phyloP scores from a whole-genome alignment of 768 basidiomycete species.

The Mycena sanguinolenta region DNA sequence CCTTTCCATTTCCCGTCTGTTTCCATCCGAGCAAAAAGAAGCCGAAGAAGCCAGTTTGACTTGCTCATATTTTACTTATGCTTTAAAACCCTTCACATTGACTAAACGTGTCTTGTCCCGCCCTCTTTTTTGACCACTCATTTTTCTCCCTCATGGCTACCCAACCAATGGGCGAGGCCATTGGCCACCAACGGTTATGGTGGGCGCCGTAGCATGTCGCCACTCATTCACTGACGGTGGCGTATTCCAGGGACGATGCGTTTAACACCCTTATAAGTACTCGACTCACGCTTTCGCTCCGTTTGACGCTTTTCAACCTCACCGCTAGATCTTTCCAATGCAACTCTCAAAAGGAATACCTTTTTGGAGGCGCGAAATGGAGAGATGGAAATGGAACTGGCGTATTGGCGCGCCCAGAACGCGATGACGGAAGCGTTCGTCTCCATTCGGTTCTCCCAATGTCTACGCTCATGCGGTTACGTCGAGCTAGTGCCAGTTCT shows the following conservation, averaged over 20 bases:
- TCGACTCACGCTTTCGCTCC: constrained; percentile 17
- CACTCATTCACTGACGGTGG: constrained; percentile 24
- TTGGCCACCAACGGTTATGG: constrained; percentile 72
- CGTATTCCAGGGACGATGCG: constrained; percentile 70
- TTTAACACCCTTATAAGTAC: constrained; percentile 72
- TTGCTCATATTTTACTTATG: constrained; percentile 43
- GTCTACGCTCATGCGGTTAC: not conserved
- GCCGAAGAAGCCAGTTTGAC: constrained; percentile 60
- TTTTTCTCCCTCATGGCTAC: constrained; percentile 62
- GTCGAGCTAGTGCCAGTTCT: constrained; percentile 41
- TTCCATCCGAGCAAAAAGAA: constrained; percentile 67
- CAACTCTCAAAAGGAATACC: constrained; percentile 72
- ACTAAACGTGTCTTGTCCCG: constrained; percentile 45
- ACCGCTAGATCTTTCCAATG: constrained; percentile 69
- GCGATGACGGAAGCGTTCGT: constrained; percentile 64
- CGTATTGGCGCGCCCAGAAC: constrained; percentile 78
- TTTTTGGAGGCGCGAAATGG: constrained; percentile 75
- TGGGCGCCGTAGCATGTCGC: constrained; percentile 48
- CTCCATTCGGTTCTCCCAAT: not conserved
- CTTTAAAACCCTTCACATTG: constrained; percentile 58
- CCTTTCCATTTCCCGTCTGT: constrained; percentile 59
- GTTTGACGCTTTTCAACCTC: constrained; percentile 7
- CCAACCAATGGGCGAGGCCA: constrained; percentile 69
- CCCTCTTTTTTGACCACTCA: constrained; percentile 44
- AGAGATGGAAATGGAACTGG: constrained; percentile 78